Conservation (phyloP, 495 filamentous ascomycete genomes). For the Cercophora newfieldiana region DNA sequence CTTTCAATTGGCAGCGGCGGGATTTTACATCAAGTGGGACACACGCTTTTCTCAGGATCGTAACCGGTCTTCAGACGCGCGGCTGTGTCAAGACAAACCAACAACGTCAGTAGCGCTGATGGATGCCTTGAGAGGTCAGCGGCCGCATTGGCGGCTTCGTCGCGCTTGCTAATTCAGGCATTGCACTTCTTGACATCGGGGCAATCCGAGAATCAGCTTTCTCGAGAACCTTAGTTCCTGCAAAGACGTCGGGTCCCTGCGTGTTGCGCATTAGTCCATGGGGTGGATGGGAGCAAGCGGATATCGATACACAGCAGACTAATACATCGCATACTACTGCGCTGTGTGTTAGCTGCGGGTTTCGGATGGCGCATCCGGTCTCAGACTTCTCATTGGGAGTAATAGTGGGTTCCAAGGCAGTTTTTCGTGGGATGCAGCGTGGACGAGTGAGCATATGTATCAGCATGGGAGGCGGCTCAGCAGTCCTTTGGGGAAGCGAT, state of each 20-base stretch:
- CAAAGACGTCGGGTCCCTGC: not conserved
- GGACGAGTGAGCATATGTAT: not conserved
- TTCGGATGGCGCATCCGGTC: not conserved
- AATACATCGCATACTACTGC: not conserved
- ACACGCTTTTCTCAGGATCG: too few relatives aligned
- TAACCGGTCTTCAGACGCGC: too few relatives aligned
- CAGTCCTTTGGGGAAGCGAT: not conserved
- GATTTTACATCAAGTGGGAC: too few relatives aligned
- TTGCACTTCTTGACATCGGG: not conserved
- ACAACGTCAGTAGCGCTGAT: not conserved
- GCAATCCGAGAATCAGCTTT: not conserved
- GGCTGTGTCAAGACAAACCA: not conserved
- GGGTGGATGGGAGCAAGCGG: not conserved
- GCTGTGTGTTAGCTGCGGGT: not conserved
- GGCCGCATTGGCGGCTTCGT: not conserved
- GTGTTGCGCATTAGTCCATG: slow-evolving; percentile 4
- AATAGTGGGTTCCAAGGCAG: not conserved
- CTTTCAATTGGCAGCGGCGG: too few relatives aligned
- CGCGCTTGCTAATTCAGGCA: not conserved
- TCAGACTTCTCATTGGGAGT: not conserved
- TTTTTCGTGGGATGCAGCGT: not conserved
- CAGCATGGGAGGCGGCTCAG: not conserved
- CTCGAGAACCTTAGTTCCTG: not conserved
- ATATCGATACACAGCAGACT: not conserved
- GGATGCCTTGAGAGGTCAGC: not conserved